phyloP scores from a whole-genome alignment of 2,329 filamentous ascomycete genomes.

The Aspergillus fumigatus region DNA sequence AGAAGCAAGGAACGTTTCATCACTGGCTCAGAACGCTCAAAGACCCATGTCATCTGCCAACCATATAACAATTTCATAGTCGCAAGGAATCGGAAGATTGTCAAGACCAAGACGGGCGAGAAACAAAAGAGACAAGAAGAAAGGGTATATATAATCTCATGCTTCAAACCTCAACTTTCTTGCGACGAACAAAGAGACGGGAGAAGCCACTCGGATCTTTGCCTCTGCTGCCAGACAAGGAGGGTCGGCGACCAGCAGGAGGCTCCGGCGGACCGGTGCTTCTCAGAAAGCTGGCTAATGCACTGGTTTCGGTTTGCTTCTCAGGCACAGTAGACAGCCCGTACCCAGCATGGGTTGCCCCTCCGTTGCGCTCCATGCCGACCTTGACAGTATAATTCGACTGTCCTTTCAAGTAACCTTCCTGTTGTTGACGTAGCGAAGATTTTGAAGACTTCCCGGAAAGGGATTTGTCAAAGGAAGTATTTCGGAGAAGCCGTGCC shows the following conservation, averaged over 20 bases:
- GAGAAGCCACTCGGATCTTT: slow-evolving; percentile 15
- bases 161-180: slow-evolving; percentile 17
- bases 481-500: slow-evolving; percentile 31
- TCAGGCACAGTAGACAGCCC: slow-evolving; percentile 21
- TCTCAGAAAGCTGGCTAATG: slow-evolving; percentile 68
- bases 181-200: slow-evolving; percentile 23
- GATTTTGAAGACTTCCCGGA: slow-evolving; percentile 28
- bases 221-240: slow-evolving; percentile 2
- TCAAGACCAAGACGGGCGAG: slow-evolving; percentile 4
- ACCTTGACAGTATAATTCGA: slow-evolving; percentile 37
- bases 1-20: slow-evolving; percentile 13
- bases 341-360: slow-evolving; percentile 4
- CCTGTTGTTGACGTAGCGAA: slow-evolving; percentile 32
- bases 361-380: slow-evolving; percentile 31
- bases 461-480: slow-evolving; percentile 25
- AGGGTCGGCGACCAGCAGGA: slow-evolving; percentile 7
- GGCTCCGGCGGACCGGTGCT: slow-evolving; percentile 61
- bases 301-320: slow-evolving; percentile 50
- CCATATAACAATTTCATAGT: slow-evolving; percentile 8
- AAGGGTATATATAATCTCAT: slow-evolving; percentile 6
- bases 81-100: slow-evolving; percentile 8
- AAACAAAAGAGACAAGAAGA: slow-evolving; percentile 2
- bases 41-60: slow-evolving; percentile 5
- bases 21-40: slow-evolving; percentile 13
- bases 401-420: slow-evolving; percentile 24